phyloP scores from a whole-genome alignment of 768 basidiomycete genomes.

The Hydnomerulius pinastri region DNA sequence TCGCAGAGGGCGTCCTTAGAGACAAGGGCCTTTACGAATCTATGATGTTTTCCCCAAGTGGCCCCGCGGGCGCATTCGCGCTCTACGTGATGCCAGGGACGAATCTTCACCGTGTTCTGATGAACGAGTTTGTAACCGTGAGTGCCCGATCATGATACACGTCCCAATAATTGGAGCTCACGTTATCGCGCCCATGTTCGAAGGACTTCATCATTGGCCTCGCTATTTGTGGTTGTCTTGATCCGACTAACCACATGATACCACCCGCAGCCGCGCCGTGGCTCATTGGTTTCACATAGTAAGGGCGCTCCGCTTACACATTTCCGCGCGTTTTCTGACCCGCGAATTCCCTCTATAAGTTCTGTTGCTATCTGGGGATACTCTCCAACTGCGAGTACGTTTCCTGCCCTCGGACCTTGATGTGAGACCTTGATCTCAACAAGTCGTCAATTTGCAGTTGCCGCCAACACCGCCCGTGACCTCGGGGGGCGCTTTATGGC shows the following conservation, averaged over 20 bases:
- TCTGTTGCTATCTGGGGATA: conserved; percentile 63
- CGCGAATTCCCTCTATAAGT: conserved; percentile 31
- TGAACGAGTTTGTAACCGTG: conserved; percentile 43
- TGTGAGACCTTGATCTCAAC: background rate
- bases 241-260: conserved; percentile 60
- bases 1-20: conserved; percentile 31
- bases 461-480: conserved; percentile 70
- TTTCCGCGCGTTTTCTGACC: conserved; percentile 1
- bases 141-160: conserved; percentile 1
- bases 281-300: conserved; percentile 62
- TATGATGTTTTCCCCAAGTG: conserved; percentile 46
- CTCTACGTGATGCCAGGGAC: conserved; percentile 35
- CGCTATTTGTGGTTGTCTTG: conserved; percentile 34
- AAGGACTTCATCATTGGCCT: conserved; percentile 24
- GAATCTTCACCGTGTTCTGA: conserved; percentile 34
- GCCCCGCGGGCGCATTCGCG: conserved; percentile 41
- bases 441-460: conserved; percentile 38
- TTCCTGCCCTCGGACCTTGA: background rate
- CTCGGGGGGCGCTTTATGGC: conserved; percentile 63
- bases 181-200: background rate
- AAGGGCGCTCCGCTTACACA: conserved; percentile 21
- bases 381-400: conserved; percentile 47
- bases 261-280: conserved; percentile 55
- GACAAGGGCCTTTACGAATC: conserved; percentile 28
- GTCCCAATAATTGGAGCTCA: conserved; percentile 9